These are phyloP conservation scores for Nakazawaea wyomingensis DNA, from an alignment of 805 yeast genomes.

Conservation along the genomic window DNA sequence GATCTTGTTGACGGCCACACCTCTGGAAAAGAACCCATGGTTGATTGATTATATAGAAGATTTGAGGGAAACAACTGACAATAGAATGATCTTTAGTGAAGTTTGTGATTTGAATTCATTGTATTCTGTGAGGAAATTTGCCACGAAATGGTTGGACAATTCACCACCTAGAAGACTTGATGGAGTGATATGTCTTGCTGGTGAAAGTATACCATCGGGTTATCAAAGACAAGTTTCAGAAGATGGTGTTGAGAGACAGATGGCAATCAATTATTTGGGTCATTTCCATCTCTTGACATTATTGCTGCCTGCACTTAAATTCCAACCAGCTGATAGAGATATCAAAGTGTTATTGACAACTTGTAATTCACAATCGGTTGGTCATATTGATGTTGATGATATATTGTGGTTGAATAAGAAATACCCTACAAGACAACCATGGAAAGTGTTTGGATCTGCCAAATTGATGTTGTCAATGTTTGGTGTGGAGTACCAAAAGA, in stretches of 20 bases:
- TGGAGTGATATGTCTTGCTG: constrained; percentile 85
- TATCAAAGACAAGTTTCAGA: constrained; percentile 52
- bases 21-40: constrained; percentile 61
- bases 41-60: constrained; percentile 74
- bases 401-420: constrained; percentile 55
- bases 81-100: constrained; percentile 84
- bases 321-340: constrained; percentile 93
- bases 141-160: constrained; percentile 91
- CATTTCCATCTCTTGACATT: constrained; percentile 78
- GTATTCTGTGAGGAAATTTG: constrained; percentile 77
- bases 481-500: constrained; percentile 73
- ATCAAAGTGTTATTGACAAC: constrained; percentile 77
- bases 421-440: constrained; percentile 61
- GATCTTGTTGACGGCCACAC: constrained; percentile 60
- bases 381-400: constrained; percentile 55
- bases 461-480: constrained; percentile 72
- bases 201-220: constrained; percentile 70
- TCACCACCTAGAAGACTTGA: constrained; percentile 88
- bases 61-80: constrained; percentile 62
- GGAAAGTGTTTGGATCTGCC: constrained; percentile 76
- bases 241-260: constrained; percentile 86
- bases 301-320: constrained; percentile 75
- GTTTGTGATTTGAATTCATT: constrained; percentile 75
- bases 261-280: constrained; percentile 76
- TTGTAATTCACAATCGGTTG: constrained; percentile 76